Evolutionary conservation across 768 basidiomycete genomes (phyloP), one percentile per base, ranked within the genome.

Genomic region (Agaricus blazei): DNA sequence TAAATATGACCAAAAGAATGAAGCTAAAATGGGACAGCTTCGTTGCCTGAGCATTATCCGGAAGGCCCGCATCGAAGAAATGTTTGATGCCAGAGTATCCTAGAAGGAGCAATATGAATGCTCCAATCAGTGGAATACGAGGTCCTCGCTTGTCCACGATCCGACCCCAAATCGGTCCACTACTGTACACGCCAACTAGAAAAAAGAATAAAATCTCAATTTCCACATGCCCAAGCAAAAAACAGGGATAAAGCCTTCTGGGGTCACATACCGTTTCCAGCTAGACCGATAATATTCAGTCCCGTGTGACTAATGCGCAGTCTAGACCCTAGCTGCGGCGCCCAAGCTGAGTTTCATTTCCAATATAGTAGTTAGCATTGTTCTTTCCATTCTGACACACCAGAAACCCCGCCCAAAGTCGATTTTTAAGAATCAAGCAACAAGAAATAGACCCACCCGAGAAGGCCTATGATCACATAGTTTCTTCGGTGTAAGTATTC

Each of bases 241-340:
- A 5, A 2, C 59, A 54, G 19, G 19, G 19, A 19, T 19, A 19
- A 19, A 19, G 8, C 5, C 34, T 34, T 8, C 8, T 2, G 23
- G 29, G 42, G 23, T 14, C n/a, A 53, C 84, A 56, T 62, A 91
- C 88, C 65, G 62, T 87, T 91, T n/a, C 83, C 88, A 1, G 85
- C 87, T n/a, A 88, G 72, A 14, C 83, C 92, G 15, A 95, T 80
- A 36, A 93, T 67, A 61, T 96, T 95, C 36, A 92, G 74, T 55
- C 88, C 82, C 0, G 93, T 95, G 52, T 94, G 88, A 3, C 81
- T 79, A 49, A 95, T 80, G 45, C 78, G 73, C 15, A 96, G 78
- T 40, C 83, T 80, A n/a, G 83, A 71, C 1, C 88, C 90, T 4
- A 96, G 79, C 66, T 96, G 93, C 0, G 93, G 93, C 1, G 88